Evolutionary conservation across 306 rosid species (phyloP).

Genomic region (Prunus campanulata): DNA sequence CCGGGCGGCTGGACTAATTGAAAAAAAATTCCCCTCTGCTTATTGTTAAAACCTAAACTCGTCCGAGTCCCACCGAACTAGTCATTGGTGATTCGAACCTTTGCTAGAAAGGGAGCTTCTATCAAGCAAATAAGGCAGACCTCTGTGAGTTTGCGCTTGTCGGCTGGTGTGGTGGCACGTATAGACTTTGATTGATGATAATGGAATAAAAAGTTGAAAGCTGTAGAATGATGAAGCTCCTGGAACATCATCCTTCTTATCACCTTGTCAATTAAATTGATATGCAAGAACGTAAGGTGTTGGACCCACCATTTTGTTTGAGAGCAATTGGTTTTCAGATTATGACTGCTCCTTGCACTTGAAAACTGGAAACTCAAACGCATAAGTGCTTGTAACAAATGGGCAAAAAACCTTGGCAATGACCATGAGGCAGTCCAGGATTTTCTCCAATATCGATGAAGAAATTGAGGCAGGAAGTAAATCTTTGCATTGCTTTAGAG

Average conservation of each 20-base stretch:
- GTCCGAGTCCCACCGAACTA: too few relatives aligned
- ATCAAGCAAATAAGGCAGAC: slow-evolving; percentile 53
- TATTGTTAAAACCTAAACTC: too few relatives aligned
- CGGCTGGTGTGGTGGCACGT: slow-evolving; percentile 28
- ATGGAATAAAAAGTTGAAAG: slow-evolving; percentile 51
- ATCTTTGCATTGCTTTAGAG: slow-evolving; percentile 61
- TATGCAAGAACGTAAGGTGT: slow-evolving; percentile 45
- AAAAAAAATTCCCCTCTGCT: too few relatives aligned
- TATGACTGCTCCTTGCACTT: slow-evolving; percentile 35
- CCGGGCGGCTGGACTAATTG: too few relatives aligned
- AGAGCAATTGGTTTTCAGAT: slow-evolving; percentile 34
- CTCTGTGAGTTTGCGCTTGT: slow-evolving; percentile 36
- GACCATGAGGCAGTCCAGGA: slow-evolving; percentile 46
- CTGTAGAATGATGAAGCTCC: slow-evolving; percentile 44
- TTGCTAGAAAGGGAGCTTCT: slow-evolving; percentile 49
- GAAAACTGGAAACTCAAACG: slow-evolving; percentile 51
- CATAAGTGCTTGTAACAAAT: slow-evolving; percentile 31
- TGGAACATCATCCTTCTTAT: slow-evolving; percentile 49
- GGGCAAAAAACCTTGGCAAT: slow-evolving; percentile 38
- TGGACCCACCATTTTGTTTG: slow-evolving; percentile 74
- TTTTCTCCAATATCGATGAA: slow-evolving; percentile 27
- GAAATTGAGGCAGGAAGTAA: slow-evolving; percentile 24
- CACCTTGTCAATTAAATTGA: slow-evolving; percentile 41
- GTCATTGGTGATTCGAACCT: slow-evolving; percentile 25
- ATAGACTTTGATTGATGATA: slow-evolving; percentile 41